Percentiles rank a stretch among this genome's conserved stretches.
Conservation (phyloP, 2,329 filamentous ascomycete genomes). For the Diaporthe citriasiana region DNA sequence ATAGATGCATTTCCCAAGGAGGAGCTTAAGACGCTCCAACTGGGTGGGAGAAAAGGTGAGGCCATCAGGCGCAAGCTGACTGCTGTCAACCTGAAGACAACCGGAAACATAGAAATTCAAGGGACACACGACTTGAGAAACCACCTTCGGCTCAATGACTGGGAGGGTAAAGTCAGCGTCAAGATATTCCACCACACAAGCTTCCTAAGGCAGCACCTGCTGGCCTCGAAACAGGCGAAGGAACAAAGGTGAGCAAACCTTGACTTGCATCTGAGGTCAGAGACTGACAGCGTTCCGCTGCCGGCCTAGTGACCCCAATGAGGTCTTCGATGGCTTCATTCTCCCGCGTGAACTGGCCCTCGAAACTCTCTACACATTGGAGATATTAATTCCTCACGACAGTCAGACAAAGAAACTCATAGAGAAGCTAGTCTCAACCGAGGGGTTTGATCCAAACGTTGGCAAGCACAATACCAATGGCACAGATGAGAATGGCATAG, state of each 20-base stretch:
- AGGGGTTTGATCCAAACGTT: neutral
- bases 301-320: neutral
- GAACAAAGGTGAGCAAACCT: neutral
- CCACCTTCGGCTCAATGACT: neutral
- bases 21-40: neutral
- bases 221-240: neutral
- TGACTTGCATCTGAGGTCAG: neutral
- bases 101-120: neutral
- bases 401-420: neutral
- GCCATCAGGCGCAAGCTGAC: neutral
- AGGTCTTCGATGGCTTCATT: neutral
- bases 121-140: conserved; percentile 3
- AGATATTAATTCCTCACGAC: neutral
- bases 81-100: conserved; percentile 6
- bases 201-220: neutral
- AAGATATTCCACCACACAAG: conserved; percentile 3
- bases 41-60: neutral
- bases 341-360: neutral
- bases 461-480: conserved; percentile 1
- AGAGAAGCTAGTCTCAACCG: neutral
- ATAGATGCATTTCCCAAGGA: neutral
- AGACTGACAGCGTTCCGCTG: neutral
- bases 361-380: neutral
- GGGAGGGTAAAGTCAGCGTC: neutral
- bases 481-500: conserved; percentile 2